phyloP scores from a whole-genome alignment of 2,329 filamentous ascomycete species.

The Clonostachys chloroleuca region DNA sequence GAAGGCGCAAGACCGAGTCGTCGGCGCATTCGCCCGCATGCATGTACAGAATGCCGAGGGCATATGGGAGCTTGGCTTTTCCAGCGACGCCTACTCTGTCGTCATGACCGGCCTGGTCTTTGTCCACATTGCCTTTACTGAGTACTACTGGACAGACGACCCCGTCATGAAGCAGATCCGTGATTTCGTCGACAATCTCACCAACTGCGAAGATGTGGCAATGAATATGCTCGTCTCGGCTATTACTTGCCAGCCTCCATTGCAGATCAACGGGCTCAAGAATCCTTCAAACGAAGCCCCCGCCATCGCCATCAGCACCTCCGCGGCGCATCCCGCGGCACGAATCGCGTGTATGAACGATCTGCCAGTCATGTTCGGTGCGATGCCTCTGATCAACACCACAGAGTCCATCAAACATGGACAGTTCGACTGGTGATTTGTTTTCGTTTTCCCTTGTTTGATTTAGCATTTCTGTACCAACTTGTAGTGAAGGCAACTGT shows the following conservation, averaged over 20 bases:
- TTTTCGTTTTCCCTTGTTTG: too few relatives aligned
- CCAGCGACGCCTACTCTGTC: conserved; percentile 28
- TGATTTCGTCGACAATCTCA: conserved; percentile 25
- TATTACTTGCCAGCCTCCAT: conserved; percentile 24
- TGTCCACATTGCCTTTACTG: conserved; percentile 27
- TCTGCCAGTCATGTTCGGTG: conserved; percentile 23
- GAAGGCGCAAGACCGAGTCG: conserved; percentile 24
- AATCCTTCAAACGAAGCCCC: conserved; percentile 24
- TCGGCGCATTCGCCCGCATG: conserved; percentile 28
- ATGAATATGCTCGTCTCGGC: conserved; percentile 27
- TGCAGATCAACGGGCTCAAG: conserved; percentile 25
- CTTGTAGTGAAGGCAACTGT: too few relatives aligned
- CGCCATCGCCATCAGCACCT: conserved; percentile 21
- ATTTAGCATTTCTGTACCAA: too few relatives aligned
- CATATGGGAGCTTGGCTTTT: conserved; percentile 24
- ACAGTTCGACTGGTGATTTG: too few relatives aligned
- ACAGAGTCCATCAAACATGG: too few relatives aligned
- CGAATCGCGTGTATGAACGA: conserved; percentile 26
- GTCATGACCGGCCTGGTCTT: conserved; percentile 31
- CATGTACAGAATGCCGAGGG: conserved; percentile 13
- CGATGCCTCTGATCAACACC: conserved; percentile 18
- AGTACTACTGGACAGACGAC: conserved; percentile 26
- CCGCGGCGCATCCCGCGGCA: conserved; percentile 22
- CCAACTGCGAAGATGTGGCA: conserved; percentile 35
- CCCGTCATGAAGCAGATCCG: conserved; percentile 20